Percentiles rank a stretch among this genome's conserved stretches.
Evolutionary conservation across 164 flowering plant genomes (phyloP).

Genomic region (Saururus chinensis): DNA sequence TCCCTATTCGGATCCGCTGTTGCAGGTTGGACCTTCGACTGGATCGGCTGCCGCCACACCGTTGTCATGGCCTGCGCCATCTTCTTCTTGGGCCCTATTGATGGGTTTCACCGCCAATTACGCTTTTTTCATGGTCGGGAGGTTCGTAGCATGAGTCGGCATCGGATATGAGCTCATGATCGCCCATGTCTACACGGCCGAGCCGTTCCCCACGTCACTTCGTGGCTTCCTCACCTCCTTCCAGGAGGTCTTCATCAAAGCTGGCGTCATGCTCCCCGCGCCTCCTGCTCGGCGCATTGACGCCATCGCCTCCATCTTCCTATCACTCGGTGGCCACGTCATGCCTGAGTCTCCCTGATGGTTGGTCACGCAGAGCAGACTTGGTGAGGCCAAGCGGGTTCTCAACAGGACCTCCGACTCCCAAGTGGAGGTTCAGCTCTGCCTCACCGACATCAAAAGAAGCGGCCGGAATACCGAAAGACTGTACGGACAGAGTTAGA

Average conservation of each 20-base stretch:
- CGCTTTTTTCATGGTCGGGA: constrained; percentile 22
- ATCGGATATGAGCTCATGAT: constrained; percentile 31
- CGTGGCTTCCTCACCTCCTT: constrained; percentile 29
- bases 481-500: constrained; percentile 33
- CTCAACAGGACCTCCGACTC: constrained; percentile 45
- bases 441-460: constrained; percentile 53
- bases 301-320: constrained; percentile 42
- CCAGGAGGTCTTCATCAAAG: constrained; percentile 30
- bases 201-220: constrained; percentile 19
- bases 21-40: constrained; percentile 27
- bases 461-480: constrained; percentile 50
- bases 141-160: constrained; percentile 32
- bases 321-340: constrained; percentile 30
- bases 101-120: constrained; percentile 27
- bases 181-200: constrained; percentile 33
- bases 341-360: constrained; percentile 89
- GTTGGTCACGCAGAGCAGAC: constrained; percentile 66
- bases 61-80: constrained; percentile 24
- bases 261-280: constrained; percentile 45
- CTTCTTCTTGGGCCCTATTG: constrained; percentile 23
- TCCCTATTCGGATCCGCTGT: constrained; percentile 20
- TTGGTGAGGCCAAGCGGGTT: constrained; percentile 48
- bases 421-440: constrained; percentile 31
- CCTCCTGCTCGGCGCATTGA: constrained; percentile 69
- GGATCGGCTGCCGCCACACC: constrained; percentile 28